Evolutionary conservation across 2,329 filamentous ascomycete genomes (phyloP).

Genomic region (Bertia moriformis): DNA sequence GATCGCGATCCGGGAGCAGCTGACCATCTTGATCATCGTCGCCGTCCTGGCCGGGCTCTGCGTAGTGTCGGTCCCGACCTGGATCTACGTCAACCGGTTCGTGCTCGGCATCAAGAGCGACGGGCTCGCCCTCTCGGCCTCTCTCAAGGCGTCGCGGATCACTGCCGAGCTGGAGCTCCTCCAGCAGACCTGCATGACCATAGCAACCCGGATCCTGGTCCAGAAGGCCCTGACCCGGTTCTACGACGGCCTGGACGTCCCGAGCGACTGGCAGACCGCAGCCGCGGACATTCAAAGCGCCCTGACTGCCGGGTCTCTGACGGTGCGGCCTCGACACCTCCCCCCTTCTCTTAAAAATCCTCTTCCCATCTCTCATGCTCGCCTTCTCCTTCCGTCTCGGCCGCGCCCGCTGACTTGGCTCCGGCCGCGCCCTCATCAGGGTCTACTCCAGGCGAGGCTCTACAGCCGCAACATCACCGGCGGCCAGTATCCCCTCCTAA

Average conservation of each 20-base stretch:
- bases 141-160: slow-evolving; percentile 72
- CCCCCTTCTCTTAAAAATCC: slow-evolving; percentile 7
- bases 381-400: too few relatives aligned
- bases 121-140: slow-evolving; percentile 64
- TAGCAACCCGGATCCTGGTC: slow-evolving; percentile 51
- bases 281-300: slow-evolving; percentile 56
- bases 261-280: slow-evolving; percentile 45
- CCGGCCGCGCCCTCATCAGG: slow-evolving; percentile 10
- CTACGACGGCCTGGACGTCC: slow-evolving; percentile 37
- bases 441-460: slow-evolving; percentile 57
- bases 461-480: slow-evolving; percentile 56
- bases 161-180: slow-evolving; percentile 66
- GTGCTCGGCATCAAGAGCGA: slow-evolving; percentile 34
- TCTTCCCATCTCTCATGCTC: too few relatives aligned
- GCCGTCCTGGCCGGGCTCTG: slow-evolving; percentile 62
- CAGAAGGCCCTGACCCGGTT: slow-evolving; percentile 36
- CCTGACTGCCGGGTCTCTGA: slow-evolving; percentile 41
- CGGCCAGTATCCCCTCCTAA: slow-evolving; percentile 39
- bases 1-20: slow-evolving; percentile 75
- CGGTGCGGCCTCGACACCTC: slow-evolving; percentile 16
- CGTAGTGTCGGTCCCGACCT: slow-evolving; percentile 66
- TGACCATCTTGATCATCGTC: slow-evolving; percentile 64
- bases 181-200: slow-evolving; percentile 58
- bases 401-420: too few relatives aligned
- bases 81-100: slow-evolving; percentile 40